These are phyloP conservation scores for Aspergillus fumigatiaffinis DNA, from an alignment of 2,329 filamentous ascomycete genomes.

Conservation along the genomic window DNA sequence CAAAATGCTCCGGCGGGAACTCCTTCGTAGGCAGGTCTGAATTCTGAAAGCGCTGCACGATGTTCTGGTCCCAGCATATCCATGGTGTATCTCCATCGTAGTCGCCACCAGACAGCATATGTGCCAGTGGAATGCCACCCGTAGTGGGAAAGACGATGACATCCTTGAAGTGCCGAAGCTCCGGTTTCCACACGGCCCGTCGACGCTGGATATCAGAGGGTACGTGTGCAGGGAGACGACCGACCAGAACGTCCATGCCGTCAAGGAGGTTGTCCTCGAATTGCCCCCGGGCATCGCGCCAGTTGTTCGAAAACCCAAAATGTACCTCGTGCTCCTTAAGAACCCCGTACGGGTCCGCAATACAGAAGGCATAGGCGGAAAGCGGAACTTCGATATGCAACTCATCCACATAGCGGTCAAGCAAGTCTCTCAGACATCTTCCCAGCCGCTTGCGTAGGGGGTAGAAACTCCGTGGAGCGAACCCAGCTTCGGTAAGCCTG, in stretches of 20 bases:
- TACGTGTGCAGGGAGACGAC: constrained; percentile 54
- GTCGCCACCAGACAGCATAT: constrained; percentile 61
- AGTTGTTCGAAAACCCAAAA: constrained; percentile 50
- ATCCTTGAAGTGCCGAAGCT: constrained; percentile 53
- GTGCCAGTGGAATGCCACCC: constrained; percentile 52
- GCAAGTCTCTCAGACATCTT: constrained; percentile 36
- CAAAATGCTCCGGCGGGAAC: constrained; percentile 41
- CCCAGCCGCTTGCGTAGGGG: constrained; percentile 41
- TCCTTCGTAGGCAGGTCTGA: constrained; percentile 40
- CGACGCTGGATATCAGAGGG: constrained; percentile 58
- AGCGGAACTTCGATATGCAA: constrained; percentile 47
- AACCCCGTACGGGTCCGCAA: constrained; percentile 53
- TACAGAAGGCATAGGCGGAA: constrained; percentile 53
- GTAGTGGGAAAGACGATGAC: constrained; percentile 55
- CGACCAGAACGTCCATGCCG: constrained; percentile 51
- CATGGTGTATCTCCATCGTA: constrained; percentile 62
- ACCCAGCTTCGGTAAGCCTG: constrained; percentile 44
- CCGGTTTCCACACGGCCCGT: constrained; percentile 45
- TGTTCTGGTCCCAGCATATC: constrained; percentile 55
- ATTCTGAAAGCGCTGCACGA: constrained; percentile 53
- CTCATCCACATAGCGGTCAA: constrained; percentile 43
- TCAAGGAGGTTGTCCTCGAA: constrained; percentile 45
- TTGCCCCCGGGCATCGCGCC: constrained; percentile 31
- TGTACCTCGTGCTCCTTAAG: constrained; percentile 54
- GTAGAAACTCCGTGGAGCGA: constrained; percentile 39